Evolutionary conservation across 1,284 basidiomycete genomes (phyloP).

Genomic region (Ustilago vetiveriae): DNA sequence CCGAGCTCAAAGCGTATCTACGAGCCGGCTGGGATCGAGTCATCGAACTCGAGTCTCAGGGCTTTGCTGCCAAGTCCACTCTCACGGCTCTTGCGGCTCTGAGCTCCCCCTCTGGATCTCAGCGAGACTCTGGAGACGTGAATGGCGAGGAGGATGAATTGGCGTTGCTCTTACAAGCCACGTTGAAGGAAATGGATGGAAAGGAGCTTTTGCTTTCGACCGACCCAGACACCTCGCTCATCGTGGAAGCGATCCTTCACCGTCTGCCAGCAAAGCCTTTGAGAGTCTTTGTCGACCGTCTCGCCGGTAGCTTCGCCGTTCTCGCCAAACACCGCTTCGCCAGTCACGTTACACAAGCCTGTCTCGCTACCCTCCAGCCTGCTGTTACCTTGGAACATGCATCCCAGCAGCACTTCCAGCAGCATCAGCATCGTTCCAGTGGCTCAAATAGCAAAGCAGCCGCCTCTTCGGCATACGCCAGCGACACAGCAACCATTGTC

Average conservation of each 20-base stretch:
- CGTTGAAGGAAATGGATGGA: conserved; percentile 61
- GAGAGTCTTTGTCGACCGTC: conserved; percentile 61
- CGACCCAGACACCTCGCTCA: conserved; percentile 60
- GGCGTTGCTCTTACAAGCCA: conserved; percentile 57
- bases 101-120: background rate
- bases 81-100: conserved; percentile 16
- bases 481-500: conserved; percentile 39
- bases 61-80: conserved; percentile 28
- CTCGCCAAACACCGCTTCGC: conserved; percentile 63
- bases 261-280: conserved; percentile 51
- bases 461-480: conserved; percentile 20
- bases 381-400: conserved; percentile 38
- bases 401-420: conserved; percentile 17
- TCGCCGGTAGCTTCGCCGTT: conserved; percentile 50
- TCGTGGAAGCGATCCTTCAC: conserved; percentile 57
- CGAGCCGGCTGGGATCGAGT: conserved; percentile 42
- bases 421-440: conserved; percentile 7
- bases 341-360: conserved; percentile 60
- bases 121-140: conserved; percentile 9
- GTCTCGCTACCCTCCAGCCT: conserved; percentile 46
- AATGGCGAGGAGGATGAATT: conserved; percentile 48
- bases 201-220: conserved; percentile 62
- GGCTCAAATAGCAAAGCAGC: conserved; percentile 18
- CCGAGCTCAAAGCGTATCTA: conserved; percentile 60
- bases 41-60: conserved; percentile 34